Conservation (phyloP, 371 early-diverging fungal species). For the Entomophthora muscae region DNA sequence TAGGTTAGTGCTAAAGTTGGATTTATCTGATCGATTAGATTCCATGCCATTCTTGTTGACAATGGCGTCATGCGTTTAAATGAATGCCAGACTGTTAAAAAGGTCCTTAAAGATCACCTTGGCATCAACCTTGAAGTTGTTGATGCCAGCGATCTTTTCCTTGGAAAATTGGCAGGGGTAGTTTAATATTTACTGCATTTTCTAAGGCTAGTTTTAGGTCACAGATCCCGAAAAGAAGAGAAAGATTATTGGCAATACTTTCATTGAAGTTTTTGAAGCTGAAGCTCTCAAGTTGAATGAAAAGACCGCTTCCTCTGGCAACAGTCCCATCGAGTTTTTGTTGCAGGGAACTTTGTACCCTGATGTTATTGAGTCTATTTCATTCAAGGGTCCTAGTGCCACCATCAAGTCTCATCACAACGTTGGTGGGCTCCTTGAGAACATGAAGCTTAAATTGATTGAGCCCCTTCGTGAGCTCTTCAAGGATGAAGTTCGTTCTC, state of each 20-base stretch:
- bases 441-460: conserved; percentile 93
- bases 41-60: conserved; percentile 94
- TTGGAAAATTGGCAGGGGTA: conserved; percentile 65
- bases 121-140: conserved; percentile 89
- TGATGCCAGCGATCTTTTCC: conserved; percentile 76
- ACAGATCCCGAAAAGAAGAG: conserved; percentile 94
- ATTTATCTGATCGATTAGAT: conserved; percentile 16
- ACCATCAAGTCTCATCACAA: conserved; percentile 98
- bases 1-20: conserved; percentile 23
- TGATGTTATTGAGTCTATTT: conserved; percentile 94
- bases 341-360: conserved; percentile 96
- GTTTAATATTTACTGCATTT: not conserved
- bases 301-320: conserved; percentile 32
- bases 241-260: conserved; percentile 96
- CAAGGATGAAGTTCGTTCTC: conserved; percentile 94
- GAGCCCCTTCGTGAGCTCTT: conserved; percentile 95
- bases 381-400: conserved; percentile 95
- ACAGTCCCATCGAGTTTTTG: conserved; percentile 72
- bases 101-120: conserved; percentile 66
- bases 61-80: conserved; percentile 96
- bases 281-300: conserved; percentile 80
- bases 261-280: conserved; percentile 90
- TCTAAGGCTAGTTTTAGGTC: conserved; percentile 12
- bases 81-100: conserved; percentile 72
- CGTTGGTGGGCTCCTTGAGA: conserved; percentile 87